These are phyloP conservation scores for Sclerotinia glacialis DNA, from an alignment of 2,329 filamentous ascomycete genomes.

Conservation along the genomic window DNA sequence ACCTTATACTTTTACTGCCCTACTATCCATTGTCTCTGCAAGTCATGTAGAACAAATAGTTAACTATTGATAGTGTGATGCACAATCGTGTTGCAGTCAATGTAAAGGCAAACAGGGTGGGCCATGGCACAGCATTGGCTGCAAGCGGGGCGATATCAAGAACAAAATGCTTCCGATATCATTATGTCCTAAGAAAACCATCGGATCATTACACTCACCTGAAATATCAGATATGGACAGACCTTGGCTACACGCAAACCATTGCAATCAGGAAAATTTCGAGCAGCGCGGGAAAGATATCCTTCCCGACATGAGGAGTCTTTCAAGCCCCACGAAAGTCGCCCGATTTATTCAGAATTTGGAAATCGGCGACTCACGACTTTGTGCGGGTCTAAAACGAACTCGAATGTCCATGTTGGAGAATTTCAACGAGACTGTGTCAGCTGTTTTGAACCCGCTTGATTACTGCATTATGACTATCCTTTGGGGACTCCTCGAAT, in stretches of 20 bases:
- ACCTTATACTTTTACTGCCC: neutral
- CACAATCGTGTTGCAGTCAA: constrained; percentile 21
- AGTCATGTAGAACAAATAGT: neutral
- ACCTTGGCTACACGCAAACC: constrained; percentile 6
- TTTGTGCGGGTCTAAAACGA: neutral
- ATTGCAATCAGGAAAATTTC: neutral
- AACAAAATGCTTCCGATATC: constrained; percentile 21
- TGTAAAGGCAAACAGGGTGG: constrained; percentile 20
- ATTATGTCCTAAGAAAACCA: constrained; percentile 6
- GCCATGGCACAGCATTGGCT: constrained; percentile 24
- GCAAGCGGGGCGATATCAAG: constrained; percentile 24
- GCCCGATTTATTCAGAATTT: neutral
- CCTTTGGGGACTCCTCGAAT: constrained; percentile 21
- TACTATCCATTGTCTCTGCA: neutral
- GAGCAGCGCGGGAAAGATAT: neutral
- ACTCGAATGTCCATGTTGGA: neutral
- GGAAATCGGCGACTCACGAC: neutral
- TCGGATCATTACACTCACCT: neutral
- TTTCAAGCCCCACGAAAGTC: neutral
- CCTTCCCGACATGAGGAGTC: neutral
- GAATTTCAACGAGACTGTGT: neutral
- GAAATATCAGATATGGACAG: neutral
- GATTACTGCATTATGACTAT: constrained; percentile 20
- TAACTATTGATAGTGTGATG: constrained; percentile 8
- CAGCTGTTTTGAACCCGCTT: constrained; percentile 18